phyloP scores from a whole-genome alignment of 2,329 filamentous ascomycete genomes.

The Nigrospora osmanthi region DNA sequence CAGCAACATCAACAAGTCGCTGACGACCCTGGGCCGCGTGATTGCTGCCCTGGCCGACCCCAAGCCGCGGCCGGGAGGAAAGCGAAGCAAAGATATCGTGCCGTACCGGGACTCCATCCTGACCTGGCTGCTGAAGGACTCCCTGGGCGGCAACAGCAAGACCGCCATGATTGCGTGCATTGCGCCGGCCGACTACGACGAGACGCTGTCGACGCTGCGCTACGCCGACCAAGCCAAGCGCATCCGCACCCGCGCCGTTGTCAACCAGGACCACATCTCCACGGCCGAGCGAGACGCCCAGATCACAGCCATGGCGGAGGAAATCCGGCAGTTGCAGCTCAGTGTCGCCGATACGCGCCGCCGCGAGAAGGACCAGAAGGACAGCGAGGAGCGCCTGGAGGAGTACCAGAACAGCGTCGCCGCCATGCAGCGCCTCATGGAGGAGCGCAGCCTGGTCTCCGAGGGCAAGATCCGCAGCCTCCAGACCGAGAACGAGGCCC shows the following conservation, averaged over 20 bases:
- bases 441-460: slow-evolving; percentile 81
- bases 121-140: slow-evolving; percentile 88
- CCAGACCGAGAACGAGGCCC: slow-evolving; percentile 81
- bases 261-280: slow-evolving; percentile 93
- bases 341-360: slow-evolving; percentile 57
- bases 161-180: slow-evolving; percentile 99
- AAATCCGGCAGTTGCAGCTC: slow-evolving; percentile 80
- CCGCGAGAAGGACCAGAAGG: slow-evolving; percentile 63
- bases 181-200: slow-evolving; percentile 90
- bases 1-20: slow-evolving; percentile 97
- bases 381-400: slow-evolving; percentile 77
- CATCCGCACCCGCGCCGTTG: slow-evolving; percentile 86
- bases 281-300: slow-evolving; percentile 91
- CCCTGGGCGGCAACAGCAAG: slow-evolving; percentile 91
- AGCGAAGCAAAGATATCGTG: slow-evolving; percentile 55
- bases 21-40: slow-evolving; percentile 90
- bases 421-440: slow-evolving; percentile 91
- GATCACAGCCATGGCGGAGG: slow-evolving; percentile 89
- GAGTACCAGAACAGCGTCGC: slow-evolving; percentile 90
- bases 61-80: slow-evolving; percentile 47
- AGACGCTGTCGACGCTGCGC: slow-evolving; percentile 89
- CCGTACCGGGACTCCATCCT: slow-evolving; percentile 87
- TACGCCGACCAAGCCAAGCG: slow-evolving; percentile 98
- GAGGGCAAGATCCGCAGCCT: slow-evolving; percentile 91
- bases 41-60: slow-evolving; percentile 81